Evolutionary conservation across 257 asterid species (phyloP), one percentile per base, ranked within the genome.

Genomic region (Fraxinus quadrangulata): DNA sequence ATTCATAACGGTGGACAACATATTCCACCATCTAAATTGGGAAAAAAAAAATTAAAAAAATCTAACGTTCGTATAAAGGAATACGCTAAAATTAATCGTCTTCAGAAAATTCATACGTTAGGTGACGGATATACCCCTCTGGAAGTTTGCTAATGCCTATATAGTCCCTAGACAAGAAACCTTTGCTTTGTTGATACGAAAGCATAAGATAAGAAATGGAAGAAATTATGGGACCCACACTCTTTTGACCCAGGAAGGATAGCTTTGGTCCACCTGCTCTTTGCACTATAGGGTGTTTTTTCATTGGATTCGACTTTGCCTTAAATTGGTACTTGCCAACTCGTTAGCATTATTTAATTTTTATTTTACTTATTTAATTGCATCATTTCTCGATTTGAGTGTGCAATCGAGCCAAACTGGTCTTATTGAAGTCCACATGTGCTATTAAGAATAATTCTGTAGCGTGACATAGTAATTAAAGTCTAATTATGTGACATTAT

Each of bases 181-280:
- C 79, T 77, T 87, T 83, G 91, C 92, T 88, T 86, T 81, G 81
- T 33, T 36, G 77, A 72, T 77, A 83, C 82, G 88, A 83, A 82
- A 89, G 87, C 76, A 56, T 59, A 71, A 40, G 47, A 75, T 51
- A 68, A 82, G 61, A 79, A 73, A 79, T 40, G 47, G 79, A 76
- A 69, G 68, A 80, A 76, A 81, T 83, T 78, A 85, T 76, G 77
- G 86, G 88, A 80, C 49, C 49, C 67, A 47, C 83, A 86, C 70
- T 78, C 82, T 42, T 34, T 24, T 72, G 80, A 42, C 75, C 69
- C 71, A 66, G 67, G 33, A 31, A 2, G 0, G 59, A 63, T 78
- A 81, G 79, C 89, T 85, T 86, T 86, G 74, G 49, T 61, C 88
- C 86, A 78, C 83, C 78, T 61, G 14, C 42, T 30, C 6, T 47